These are phyloP conservation scores for Erysimum cheiri DNA, from an alignment of 441 rosid species.

Conservation along the genomic window DNA sequence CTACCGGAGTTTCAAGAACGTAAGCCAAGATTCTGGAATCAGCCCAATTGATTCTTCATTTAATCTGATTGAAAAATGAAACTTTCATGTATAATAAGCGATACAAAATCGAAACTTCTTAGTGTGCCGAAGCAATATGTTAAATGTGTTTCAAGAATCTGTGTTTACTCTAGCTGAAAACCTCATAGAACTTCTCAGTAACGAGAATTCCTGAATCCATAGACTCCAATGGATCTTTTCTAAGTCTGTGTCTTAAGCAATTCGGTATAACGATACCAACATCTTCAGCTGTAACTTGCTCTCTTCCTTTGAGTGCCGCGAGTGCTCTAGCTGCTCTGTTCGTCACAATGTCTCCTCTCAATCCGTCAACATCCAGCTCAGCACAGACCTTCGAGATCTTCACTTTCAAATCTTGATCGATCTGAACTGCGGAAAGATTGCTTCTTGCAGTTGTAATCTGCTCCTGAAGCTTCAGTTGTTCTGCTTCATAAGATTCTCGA, in stretches of 20 bases:
- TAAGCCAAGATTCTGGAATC: constrained; percentile 61
- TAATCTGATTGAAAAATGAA: neutral
- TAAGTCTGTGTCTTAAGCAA: constrained; percentile 91
- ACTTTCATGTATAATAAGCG: constrained; percentile 8
- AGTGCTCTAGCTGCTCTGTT: constrained; percentile 97
- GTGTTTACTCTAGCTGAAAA: constrained; percentile 56
- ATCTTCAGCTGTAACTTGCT: constrained; percentile 77
- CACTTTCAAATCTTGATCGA: constrained; percentile 80
- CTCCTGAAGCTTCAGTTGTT: constrained; percentile 80
- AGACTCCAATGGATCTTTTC: constrained; percentile 94
- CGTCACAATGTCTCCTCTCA: constrained; percentile 90
- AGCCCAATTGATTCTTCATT: constrained; percentile 23
- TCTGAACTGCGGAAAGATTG: constrained; percentile 70
- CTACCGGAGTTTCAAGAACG: constrained; percentile 62
- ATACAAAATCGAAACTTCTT: neutral
- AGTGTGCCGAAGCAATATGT: constrained; percentile 9
- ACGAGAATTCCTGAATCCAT: constrained; percentile 90
- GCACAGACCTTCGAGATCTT: constrained; percentile 94
- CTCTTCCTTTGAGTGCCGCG: constrained; percentile 84
- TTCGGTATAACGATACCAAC: constrained; percentile 92
- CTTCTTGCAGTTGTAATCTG: constrained; percentile 77
- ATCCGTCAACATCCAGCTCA: constrained; percentile 88
- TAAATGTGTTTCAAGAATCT: constrained; percentile 24
- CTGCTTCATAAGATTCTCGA: constrained; percentile 69
- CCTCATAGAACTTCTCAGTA: constrained; percentile 87